These are phyloP conservation scores for Naganishia onofrii DNA, from an alignment of 768 basidiomycete species.

Conservation along the genomic window DNA sequence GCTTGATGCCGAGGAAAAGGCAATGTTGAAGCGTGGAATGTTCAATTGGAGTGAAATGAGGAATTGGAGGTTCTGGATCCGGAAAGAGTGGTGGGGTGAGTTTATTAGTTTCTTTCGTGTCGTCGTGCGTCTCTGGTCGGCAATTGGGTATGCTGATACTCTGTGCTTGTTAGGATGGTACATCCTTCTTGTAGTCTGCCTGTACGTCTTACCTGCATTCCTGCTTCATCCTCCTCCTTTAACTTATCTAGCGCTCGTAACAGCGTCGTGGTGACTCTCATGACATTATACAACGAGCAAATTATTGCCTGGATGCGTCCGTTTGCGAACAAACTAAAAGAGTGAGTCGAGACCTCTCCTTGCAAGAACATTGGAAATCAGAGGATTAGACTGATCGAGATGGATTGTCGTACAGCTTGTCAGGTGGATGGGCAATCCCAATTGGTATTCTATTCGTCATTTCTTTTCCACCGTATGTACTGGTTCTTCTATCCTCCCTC, in stretches of 20 bases:
- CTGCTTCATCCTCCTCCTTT: not conserved
- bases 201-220: conserved; percentile 17
- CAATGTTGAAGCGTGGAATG: conserved; percentile 44
- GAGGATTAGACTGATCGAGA: conserved; percentile 13
- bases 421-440: conserved; percentile 70
- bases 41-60: conserved; percentile 45
- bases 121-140: too few species aligned
- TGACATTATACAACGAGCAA: conserved; percentile 65
- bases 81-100: conserved; percentile 49
- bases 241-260: not conserved
- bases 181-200: conserved; percentile 55
- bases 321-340: conserved; percentile 64
- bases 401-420: conserved; percentile 40
- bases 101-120: too few species aligned
- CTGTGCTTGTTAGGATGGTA: conserved; percentile 38
- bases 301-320: conserved; percentile 71
- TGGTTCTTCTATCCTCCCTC: too few species aligned
- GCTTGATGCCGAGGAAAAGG: conserved; percentile 42
- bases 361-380: too few species aligned
- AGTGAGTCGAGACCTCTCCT: too few species aligned
- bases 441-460: conserved; percentile 77
- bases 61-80: conserved; percentile 49
- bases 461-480: conserved; percentile 75
- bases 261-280: conserved; percentile 58
- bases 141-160: not conserved